A percentile compares a stretch with the other conserved stretches of the same genome.
These are phyloP conservation scores for Collybiopsis luxurians DNA, from an alignment of 768 basidiomycete species.

Conservation along the genomic window DNA sequence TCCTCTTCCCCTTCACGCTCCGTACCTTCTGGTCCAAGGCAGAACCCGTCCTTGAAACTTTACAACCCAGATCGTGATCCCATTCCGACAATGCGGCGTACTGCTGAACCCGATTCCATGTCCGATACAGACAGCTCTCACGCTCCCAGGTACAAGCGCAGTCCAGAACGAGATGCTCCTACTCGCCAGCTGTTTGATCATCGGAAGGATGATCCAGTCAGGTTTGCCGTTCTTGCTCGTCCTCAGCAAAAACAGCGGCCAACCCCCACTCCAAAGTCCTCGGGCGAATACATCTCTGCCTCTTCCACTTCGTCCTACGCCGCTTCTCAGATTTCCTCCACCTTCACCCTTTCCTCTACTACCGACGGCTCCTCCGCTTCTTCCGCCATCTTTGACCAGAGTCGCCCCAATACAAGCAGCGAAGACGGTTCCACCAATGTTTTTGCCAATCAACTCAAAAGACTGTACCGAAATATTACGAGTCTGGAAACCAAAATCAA, in stretches of 20 bases:
- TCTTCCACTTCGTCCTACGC: constrained; percentile 77
- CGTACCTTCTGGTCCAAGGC: constrained; percentile 28
- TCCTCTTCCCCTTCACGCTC: constrained; percentile 38
- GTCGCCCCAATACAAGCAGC: constrained; percentile 31
- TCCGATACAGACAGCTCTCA: constrained; percentile 61
- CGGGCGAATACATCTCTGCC: constrained; percentile 70
- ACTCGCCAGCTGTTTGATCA: constrained; percentile 81
- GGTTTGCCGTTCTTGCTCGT: constrained; percentile 68
- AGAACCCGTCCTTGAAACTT: constrained; percentile 44
- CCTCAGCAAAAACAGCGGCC: constrained; percentile 39
- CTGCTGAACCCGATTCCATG: constrained; percentile 62
- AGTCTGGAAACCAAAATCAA: constrained; percentile 75
- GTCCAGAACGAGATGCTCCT: constrained; percentile 29
- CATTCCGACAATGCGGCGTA: constrained; percentile 51
- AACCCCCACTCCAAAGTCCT: constrained; percentile 54
- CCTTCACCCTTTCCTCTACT: constrained; percentile 73
- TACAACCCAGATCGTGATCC: constrained; percentile 75
- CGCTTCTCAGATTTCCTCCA: constrained; percentile 62
- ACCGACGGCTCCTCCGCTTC: constrained; percentile 75
- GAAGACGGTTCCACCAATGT: constrained; percentile 62
- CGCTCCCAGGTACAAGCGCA: constrained; percentile 26
- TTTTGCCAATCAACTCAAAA: constrained; percentile 74
- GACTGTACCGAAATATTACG: constrained; percentile 80
- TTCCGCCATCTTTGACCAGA: constrained; percentile 63
- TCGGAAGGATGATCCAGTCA: constrained; percentile 86